Percentiles rank a stretch among this genome's conserved stretches.
These are phyloP conservation scores for Tillandsia fasciculata DNA, from an alignment of 176 grass and related monocot genomes.

Conservation along the genomic window DNA sequence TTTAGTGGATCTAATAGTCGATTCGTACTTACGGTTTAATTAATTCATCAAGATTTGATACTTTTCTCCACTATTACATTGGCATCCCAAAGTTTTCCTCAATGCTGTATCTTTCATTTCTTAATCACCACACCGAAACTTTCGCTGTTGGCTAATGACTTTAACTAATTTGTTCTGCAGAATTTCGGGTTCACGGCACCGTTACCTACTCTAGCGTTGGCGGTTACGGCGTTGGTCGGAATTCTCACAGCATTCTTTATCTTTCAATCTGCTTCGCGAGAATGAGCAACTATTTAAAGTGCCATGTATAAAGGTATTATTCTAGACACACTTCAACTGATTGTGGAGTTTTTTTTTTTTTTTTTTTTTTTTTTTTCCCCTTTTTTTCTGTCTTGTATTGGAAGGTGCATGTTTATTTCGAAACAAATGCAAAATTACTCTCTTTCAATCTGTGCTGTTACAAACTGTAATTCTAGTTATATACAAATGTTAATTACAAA, in stretches of 20 bases:
- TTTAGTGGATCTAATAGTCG: too few species aligned
- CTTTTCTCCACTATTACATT: neutral
- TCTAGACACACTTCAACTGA: too few species aligned
- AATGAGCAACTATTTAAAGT: conserved; percentile 13
- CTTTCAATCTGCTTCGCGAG: conserved; percentile 44
- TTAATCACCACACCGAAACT: neutral
- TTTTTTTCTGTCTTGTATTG: too few species aligned
- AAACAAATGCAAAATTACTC: too few species aligned
- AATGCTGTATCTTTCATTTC: neutral
- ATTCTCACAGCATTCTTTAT: conserved; percentile 67
- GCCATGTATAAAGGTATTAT: neutral
- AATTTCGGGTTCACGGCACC: conserved; percentile 59
- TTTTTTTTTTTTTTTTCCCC: too few species aligned
- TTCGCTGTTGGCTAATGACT: neutral
- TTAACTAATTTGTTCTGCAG: conserved; percentile 27
- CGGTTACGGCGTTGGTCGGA: conserved; percentile 63
- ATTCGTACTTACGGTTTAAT: too few species aligned
- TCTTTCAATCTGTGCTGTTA: too few species aligned
- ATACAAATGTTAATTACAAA: too few species aligned
- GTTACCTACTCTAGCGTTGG: conserved; percentile 43
- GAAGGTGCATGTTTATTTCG: too few species aligned
- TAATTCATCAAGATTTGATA: too few species aligned
- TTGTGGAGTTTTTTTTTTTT: neutral
- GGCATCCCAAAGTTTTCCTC: neutral
- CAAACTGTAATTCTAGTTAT: too few species aligned